A percentile compares a stretch with the other conserved stretches of the same genome.
These are phyloP conservation scores for Parathielavia hyrcaniae DNA, from an alignment of 495 filamentous ascomycete genomes.

Conservation along the genomic window DNA sequence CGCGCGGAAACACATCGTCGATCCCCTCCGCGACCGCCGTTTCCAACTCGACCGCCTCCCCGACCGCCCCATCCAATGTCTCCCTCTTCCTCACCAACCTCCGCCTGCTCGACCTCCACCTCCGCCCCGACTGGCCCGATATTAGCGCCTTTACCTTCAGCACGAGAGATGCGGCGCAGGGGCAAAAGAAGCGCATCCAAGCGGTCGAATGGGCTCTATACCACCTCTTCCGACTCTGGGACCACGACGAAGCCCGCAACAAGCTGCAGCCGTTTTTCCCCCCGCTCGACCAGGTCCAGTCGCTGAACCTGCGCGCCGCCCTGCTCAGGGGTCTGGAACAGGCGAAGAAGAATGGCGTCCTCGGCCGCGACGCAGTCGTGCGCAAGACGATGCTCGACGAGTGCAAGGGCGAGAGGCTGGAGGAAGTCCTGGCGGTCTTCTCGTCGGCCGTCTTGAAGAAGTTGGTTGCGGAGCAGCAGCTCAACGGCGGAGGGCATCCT, in stretches of 20 bases:
- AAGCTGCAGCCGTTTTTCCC: conserved; percentile 89
- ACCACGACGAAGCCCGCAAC: conserved; percentile 64
- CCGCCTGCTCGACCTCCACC: conserved; percentile 70
- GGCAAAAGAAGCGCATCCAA: conserved; percentile 71
- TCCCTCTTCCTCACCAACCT: conserved; percentile 75
- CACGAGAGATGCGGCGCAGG: conserved; percentile 57
- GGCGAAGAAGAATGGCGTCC: conserved; percentile 75
- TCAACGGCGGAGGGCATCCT: conserved; percentile 30
- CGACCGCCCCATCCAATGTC: conserved; percentile 25
- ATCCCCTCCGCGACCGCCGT: neutral
- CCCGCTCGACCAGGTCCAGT: conserved; percentile 77
- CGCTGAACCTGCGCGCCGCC: conserved; percentile 78
- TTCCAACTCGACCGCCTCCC: conserved; percentile 11
- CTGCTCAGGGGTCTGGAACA: conserved; percentile 72
- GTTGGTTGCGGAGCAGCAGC: conserved; percentile 43
- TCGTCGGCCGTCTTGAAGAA: conserved; percentile 75
- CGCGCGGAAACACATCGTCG: conserved; percentile 14
- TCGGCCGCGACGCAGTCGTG: conserved; percentile 68
- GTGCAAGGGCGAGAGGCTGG: conserved; percentile 74
- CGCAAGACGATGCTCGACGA: conserved; percentile 91
- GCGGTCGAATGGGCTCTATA: conserved; percentile 80
- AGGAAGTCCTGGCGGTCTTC: conserved; percentile 72
- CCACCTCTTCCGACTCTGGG: conserved; percentile 74
- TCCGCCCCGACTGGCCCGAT: conserved; percentile 66
- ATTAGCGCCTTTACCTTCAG: conserved; percentile 60